A percentile compares a stretch with the other conserved stretches of the same genome.
Conservation (phyloP, 495 filamentous ascomycete species). For the Annulohypoxylon moriforme region DNA sequence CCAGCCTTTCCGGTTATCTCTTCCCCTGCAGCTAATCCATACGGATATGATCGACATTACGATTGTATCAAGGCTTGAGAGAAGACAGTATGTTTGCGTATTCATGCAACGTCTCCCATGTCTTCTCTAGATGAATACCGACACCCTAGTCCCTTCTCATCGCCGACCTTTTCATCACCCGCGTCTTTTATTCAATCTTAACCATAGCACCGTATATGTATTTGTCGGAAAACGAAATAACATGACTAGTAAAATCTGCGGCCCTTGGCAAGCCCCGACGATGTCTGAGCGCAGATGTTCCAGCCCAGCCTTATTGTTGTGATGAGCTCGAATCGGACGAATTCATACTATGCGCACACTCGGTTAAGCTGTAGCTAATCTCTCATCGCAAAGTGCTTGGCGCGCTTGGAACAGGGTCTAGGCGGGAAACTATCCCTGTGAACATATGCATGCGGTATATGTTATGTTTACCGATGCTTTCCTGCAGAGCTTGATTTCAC, state of each 20-base stretch:
- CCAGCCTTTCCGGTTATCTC: neutral
- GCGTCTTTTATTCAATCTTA: neutral
- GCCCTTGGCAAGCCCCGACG: conserved; percentile 7
- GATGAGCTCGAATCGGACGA: conserved; percentile 18
- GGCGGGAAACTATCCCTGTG: conserved; percentile 23
- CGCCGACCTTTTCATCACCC: neutral
- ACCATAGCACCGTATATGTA: neutral
- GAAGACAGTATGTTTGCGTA: neutral
- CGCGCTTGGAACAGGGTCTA: conserved; percentile 26
- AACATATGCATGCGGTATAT: conserved; percentile 13
- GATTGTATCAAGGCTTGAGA: neutral
- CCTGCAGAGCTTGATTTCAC: conserved; percentile 23
- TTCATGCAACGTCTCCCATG: conserved; percentile 2
- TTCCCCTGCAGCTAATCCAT: neutral
- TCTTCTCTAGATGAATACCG: neutral
- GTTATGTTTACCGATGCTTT: conserved; percentile 22
- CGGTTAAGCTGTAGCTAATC: conserved; percentile 23
- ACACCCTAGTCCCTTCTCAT: neutral
- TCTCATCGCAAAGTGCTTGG: conserved; percentile 19
- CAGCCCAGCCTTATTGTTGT: conserved; percentile 17
- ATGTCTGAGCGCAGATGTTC: conserved; percentile 8
- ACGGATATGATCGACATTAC: neutral
- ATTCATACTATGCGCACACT: conserved; percentile 1
- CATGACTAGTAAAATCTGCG: conserved; percentile 23
- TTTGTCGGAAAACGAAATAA: conserved; percentile 18